These are phyloP conservation scores for Xylaria sp. DNA, from an alignment of 2,329 filamentous ascomycete genomes.

Conservation along the genomic window DNA sequence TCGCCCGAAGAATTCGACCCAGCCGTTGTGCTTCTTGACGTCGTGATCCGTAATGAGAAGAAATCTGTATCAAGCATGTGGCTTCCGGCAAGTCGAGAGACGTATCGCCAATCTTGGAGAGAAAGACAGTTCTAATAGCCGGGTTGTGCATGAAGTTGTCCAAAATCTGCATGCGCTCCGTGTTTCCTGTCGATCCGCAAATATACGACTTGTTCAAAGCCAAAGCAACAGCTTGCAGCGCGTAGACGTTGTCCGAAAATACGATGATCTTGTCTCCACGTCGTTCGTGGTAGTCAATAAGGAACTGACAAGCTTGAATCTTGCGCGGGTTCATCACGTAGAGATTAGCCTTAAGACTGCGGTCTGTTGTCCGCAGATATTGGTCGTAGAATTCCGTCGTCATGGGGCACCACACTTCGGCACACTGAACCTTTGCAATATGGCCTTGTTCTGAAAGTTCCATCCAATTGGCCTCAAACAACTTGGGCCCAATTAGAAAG, in stretches of 20 bases:
- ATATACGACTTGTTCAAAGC: slow-evolving; percentile 91
- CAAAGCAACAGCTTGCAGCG: slow-evolving; percentile 83
- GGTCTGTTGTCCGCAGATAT: slow-evolving; percentile 71
- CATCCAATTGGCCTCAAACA: slow-evolving; percentile 99
- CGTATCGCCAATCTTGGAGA: slow-evolving; percentile 97
- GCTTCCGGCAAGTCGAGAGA: slow-evolving; percentile 97
- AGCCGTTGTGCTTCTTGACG: slow-evolving; percentile 95
- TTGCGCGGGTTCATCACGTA: slow-evolving; percentile 99
- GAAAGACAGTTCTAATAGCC: slow-evolving; percentile 88
- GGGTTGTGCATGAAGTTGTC: slow-evolving; percentile 97
- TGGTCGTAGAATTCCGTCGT: slow-evolving; percentile 97
- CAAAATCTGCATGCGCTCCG: slow-evolving; percentile 85
- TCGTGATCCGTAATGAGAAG: slow-evolving; percentile 95
- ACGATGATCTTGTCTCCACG: slow-evolving; percentile 98
- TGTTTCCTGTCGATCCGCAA: slow-evolving; percentile 86
- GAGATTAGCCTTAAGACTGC: slow-evolving; percentile 60
- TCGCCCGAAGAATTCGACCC: slow-evolving; percentile 92
- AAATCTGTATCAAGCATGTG: slow-evolving; percentile 96
- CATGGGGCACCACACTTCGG: slow-evolving; percentile 99
- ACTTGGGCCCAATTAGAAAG: slow-evolving; percentile 95
- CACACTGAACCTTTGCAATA: slow-evolving; percentile 96
- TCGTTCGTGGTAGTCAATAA: slow-evolving; percentile 97
- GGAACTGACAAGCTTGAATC: slow-evolving; percentile 95
- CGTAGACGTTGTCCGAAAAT: slow-evolving; percentile 97
- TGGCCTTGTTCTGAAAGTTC: slow-evolving; percentile 96